A percentile compares a stretch with the other conserved stretches of the same genome.
Conservation (phyloP, 2,329 filamentous ascomycete species). For the Talaromyces marneffei region DNA sequence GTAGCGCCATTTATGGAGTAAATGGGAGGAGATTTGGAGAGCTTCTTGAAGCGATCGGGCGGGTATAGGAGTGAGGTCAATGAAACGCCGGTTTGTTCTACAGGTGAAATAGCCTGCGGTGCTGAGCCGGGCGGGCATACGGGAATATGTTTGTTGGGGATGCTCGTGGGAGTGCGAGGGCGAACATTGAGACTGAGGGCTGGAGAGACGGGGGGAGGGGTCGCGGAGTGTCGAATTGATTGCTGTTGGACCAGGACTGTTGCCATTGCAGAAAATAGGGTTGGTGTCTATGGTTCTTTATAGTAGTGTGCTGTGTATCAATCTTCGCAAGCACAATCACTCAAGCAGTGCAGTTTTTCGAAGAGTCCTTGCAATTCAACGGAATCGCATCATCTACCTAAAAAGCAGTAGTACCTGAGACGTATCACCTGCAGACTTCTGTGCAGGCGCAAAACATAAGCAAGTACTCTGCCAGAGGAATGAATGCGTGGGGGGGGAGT, state of each 20-base stretch:
- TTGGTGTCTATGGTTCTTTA: neutral
- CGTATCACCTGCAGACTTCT: neutral
- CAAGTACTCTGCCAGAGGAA: neutral
- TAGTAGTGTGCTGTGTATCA: neutral
- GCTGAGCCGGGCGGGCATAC: constrained; percentile 75
- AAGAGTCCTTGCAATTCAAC: neutral
- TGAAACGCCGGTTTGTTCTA: constrained; percentile 50
- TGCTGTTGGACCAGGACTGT: constrained; percentile 45
- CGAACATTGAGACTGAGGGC: constrained; percentile 54
- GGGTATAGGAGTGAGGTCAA: constrained; percentile 69
- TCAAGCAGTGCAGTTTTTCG: neutral
- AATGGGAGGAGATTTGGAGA: constrained; percentile 53
- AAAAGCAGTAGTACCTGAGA: neutral
- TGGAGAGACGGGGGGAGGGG: constrained; percentile 44
- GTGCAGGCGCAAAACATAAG: neutral
- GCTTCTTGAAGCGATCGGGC: constrained; percentile 57
- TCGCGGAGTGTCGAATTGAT: constrained; percentile 43
- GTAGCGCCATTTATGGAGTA: constrained; percentile 67
- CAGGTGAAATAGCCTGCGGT: constrained; percentile 56
- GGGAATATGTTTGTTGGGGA: constrained; percentile 90
- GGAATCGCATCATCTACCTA: constrained; percentile 5
- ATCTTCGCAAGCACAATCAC: neutral
- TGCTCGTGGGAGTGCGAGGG: constrained; percentile 51
- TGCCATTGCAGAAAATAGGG: constrained; percentile 28
- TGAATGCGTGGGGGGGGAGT: neutral